phyloP scores from a whole-genome alignment of 1,284 basidiomycete species.

The Puccinia novopanici region DNA sequence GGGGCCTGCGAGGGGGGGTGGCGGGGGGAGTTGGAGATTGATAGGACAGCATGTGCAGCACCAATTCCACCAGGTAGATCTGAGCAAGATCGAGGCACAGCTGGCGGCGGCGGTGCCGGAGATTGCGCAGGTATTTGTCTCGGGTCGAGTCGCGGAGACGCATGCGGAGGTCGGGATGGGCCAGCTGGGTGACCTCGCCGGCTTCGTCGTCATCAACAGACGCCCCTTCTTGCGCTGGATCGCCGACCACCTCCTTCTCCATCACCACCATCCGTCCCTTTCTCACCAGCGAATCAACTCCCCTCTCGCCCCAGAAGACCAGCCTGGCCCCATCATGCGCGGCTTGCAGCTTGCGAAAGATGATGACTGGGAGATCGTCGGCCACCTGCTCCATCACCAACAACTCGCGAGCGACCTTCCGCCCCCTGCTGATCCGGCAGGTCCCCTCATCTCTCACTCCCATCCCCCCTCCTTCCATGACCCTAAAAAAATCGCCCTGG shows the following conservation, averaged over 20 bases:
- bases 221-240: constrained; percentile 25
- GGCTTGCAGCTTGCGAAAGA: no score
- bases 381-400: background rate
- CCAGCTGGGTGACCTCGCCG: no score
- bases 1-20: background rate
- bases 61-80: constrained; percentile 33
- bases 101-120: constrained; percentile 9
- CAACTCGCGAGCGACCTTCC: no score
- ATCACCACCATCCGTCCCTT: no score
- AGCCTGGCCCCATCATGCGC: no score
- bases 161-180: no score
- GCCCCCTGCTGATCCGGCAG: no score
- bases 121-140: constrained; percentile 38
- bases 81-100: constrained; percentile 34
- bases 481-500: background rate
- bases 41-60: no score
- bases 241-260: background rate
- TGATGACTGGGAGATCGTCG: background rate
- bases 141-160: no score
- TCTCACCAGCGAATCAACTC: no score
- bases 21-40: background rate
- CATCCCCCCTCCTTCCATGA: background rate
- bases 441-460: no score
- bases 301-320: background rate
- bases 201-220: constrained; percentile 18